phyloP scores from a whole-genome alignment of 202 grass and related monocot genomes.

The Cymbopogon flexuosus region DNA sequence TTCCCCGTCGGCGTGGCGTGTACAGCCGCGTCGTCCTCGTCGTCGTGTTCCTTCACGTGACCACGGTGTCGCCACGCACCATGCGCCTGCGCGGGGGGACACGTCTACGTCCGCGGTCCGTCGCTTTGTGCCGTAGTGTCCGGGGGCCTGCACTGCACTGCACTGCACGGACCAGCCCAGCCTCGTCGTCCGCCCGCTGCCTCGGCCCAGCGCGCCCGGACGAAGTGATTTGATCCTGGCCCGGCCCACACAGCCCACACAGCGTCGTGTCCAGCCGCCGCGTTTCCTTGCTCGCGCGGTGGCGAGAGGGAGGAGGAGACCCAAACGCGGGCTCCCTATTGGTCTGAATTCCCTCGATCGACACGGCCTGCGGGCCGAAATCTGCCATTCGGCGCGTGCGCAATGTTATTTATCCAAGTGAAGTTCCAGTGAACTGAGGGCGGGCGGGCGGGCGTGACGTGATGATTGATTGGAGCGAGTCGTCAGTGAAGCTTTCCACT shows the following conservation, averaged over 20 bases:
- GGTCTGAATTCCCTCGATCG: too few species aligned
- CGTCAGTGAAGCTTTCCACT: too few species aligned
- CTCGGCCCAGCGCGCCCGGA: neutral
- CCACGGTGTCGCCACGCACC: neutral
- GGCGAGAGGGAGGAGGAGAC: too few species aligned
- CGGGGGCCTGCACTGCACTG: too few species aligned
- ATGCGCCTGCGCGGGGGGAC: neutral
- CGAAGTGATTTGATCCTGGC: neutral
- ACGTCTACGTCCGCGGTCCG: neutral
- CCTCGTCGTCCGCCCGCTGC: neutral
- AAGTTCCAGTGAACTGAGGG: neutral
- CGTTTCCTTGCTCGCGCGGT: too few species aligned
- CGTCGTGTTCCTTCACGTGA: neutral
- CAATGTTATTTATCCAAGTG: too few species aligned
- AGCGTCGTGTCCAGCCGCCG: too few species aligned
- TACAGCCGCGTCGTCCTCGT: neutral
- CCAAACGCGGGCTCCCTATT: too few species aligned
- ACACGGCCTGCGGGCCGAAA: neutral
- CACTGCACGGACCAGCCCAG: too few species aligned
- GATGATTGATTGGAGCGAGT: neutral
- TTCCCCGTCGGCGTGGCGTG: neutral
- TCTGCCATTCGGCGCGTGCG: neutral
- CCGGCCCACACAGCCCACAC: too few species aligned
- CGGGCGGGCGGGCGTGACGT: neutral
- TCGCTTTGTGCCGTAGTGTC: neutral